phyloP scores from a whole-genome alignment of 1,284 basidiomycete genomes.

The Cryptococcus sp. region DNA sequence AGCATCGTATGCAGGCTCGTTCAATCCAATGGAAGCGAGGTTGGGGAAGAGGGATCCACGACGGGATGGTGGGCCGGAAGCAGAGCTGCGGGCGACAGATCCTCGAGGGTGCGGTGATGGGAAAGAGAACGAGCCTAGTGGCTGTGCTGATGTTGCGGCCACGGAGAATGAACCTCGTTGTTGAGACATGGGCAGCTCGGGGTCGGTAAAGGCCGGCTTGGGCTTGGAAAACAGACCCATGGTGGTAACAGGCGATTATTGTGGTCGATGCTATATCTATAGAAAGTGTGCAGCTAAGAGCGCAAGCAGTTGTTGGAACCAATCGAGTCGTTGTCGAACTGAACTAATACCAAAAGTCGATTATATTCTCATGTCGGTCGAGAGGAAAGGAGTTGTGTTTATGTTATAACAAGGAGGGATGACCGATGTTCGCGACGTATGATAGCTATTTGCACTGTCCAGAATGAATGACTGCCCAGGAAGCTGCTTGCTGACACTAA shows the following conservation, averaged over 20 bases:
- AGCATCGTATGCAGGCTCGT: constrained; percentile 12
- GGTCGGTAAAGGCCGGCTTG: constrained; percentile 28
- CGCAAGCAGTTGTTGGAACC: no score
- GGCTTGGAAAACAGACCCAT: constrained; percentile 33
- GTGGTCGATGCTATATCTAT: background rate
- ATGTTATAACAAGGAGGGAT: no score
- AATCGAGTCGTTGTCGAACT: no score
- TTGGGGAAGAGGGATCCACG: constrained; percentile 15
- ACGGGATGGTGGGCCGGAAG: background rate
- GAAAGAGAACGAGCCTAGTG: background rate
- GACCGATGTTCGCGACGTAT: no score
- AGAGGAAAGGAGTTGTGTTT: no score
- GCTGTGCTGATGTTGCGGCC: constrained; percentile 2
- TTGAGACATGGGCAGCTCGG: constrained; percentile 25
- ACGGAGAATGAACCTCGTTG: background rate
- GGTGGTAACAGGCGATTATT: background rate
- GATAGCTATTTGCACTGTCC: no score
- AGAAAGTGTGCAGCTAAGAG: background rate
- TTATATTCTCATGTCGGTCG: no score
- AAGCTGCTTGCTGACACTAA: no score
- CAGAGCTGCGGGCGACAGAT: background rate
- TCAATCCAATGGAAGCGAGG: constrained; percentile 16
- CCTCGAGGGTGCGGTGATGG: background rate
- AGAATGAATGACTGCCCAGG: no score
- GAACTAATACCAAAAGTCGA: no score